Evolutionary conservation across 805 yeast species (phyloP).

Genomic region (Metschnikowia noctiluminum): DNA sequence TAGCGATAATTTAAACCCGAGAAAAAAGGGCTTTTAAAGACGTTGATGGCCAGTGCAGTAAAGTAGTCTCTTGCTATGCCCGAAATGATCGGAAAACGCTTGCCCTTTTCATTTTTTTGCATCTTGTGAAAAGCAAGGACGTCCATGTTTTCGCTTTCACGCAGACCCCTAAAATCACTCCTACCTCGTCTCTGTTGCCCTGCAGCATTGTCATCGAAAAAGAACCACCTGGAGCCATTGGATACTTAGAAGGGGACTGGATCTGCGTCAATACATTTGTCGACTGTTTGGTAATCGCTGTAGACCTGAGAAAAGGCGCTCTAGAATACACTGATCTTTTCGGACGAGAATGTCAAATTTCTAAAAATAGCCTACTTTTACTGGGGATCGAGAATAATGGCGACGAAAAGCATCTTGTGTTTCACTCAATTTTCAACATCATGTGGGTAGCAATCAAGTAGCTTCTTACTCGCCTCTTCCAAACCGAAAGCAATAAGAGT

Average conservation of each 20-base stretch:
- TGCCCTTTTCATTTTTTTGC: too few relatives aligned
- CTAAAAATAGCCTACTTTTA: not conserved
- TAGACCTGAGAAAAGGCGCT: not conserved
- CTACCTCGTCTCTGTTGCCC: not conserved
- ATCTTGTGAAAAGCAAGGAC: not conserved
- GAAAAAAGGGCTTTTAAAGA: not conserved
- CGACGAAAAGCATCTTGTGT: not conserved
- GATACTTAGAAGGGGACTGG: too few relatives aligned
- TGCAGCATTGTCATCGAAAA: too few relatives aligned
- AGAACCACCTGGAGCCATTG: too few relatives aligned
- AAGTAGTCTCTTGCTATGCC: slow-evolving; percentile 2
- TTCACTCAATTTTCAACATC: not conserved
- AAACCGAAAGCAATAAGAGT: slow-evolving; percentile 1
- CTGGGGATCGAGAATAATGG: slow-evolving; percentile 1
- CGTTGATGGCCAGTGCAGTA: slow-evolving; percentile 1
- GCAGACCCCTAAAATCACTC: not conserved
- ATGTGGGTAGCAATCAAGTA: not conserved
- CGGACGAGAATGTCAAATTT: not conserved
- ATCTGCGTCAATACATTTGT: too few relatives aligned
- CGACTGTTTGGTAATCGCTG: not conserved
- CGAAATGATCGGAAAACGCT: not conserved
- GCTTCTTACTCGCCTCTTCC: not conserved
- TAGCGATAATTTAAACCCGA: not conserved
- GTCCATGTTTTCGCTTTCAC: not conserved
- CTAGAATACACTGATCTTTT: not conserved